Evolutionary conservation across 2,329 filamentous ascomycete genomes (phyloP), one percentile per base, ranked within the genome.

Genomic region (Diplodia seriata): DNA sequence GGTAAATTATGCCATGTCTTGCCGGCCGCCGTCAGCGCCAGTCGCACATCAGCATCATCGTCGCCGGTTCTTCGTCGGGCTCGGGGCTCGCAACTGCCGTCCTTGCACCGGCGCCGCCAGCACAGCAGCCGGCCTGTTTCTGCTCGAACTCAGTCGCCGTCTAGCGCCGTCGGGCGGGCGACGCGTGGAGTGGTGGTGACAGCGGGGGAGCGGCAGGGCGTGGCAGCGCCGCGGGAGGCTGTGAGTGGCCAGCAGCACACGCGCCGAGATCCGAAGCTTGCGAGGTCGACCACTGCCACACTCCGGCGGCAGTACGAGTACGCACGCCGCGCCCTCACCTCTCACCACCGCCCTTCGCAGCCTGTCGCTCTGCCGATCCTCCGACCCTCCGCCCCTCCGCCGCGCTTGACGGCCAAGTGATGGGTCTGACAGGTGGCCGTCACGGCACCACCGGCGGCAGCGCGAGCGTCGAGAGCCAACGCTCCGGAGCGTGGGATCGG

Each of bases 41-140:
- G 56, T 59, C 56, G 56, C 56, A 59, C 55, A 59, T 59, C 55
- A 59, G 55, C 55, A 43, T 59, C 56, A 47, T 59, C 20, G 56
- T n/a, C 15, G 55, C 56, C 20, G 57, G 40, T 26, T 62, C 38
- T 31, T 59, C 23, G 56, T 59, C 56, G 56, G 56, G 14, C 15
- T 31, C 20, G 20, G 12, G 7, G 3, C 38, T 29, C 23, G 23
- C 38, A 47, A 47, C 56, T 59, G 56, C 56, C 56, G 56, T 31
- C 38, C 26, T 23, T 31, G 36, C 56, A 14, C 55, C 54, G 33
- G 23, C 56, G 38, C 55, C 54, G 33, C 54, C 54, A 38, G 31
- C 33, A 12, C 54, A 38, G 50, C 38, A 40, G 54, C 54, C 54
- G 36, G 54, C 5, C 54, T 18, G 36, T 29, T 38, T 59, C 23